Conservation (phyloP, 129 eudicot species). For the Rutidosis leptorrhynchoides region DNA sequence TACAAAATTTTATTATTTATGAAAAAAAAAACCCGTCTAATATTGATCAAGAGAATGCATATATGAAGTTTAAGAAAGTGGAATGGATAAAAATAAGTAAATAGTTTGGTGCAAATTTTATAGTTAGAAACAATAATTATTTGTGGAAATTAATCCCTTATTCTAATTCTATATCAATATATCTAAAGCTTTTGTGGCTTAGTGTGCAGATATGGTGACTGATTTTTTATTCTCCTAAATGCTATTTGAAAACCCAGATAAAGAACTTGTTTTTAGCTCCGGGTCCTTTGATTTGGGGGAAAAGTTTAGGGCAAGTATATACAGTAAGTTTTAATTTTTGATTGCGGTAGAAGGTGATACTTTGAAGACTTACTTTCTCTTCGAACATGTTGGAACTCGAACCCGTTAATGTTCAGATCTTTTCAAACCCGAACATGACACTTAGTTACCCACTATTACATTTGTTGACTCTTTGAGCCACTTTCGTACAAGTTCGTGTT, state of each 20-base stretch:
- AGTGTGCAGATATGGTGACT: conserved; percentile 19
- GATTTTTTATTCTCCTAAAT: conserved; percentile 26
- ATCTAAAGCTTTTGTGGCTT: conserved; percentile 42
- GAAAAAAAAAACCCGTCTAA: conserved; percentile 21
- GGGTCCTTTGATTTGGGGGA: conserved; percentile 1
- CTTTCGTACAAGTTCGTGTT: no score
- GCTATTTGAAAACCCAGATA: conserved; percentile 21
- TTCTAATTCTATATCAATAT: no score
- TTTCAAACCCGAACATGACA: no score
- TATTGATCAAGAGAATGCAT: conserved; percentile 35
- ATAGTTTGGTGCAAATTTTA: conserved; percentile 30
- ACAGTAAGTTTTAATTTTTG: background rate
- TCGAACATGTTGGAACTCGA: no score
- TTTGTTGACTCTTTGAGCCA: no score
- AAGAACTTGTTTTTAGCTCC: background rate
- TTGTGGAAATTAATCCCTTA: conserved; percentile 48
- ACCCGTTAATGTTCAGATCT: no score
- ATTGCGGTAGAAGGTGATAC: background rate
- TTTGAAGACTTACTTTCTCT: no score
- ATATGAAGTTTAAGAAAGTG: no score
- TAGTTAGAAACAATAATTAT: background rate
- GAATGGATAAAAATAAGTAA: conserved; percentile 5
- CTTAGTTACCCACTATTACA: no score
- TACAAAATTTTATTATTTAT: background rate
- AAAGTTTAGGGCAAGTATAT: background rate